Base-by-base conservation (phyloP, 768 basidiomycete genomes). In the Tylopilus balloui region DNA sequence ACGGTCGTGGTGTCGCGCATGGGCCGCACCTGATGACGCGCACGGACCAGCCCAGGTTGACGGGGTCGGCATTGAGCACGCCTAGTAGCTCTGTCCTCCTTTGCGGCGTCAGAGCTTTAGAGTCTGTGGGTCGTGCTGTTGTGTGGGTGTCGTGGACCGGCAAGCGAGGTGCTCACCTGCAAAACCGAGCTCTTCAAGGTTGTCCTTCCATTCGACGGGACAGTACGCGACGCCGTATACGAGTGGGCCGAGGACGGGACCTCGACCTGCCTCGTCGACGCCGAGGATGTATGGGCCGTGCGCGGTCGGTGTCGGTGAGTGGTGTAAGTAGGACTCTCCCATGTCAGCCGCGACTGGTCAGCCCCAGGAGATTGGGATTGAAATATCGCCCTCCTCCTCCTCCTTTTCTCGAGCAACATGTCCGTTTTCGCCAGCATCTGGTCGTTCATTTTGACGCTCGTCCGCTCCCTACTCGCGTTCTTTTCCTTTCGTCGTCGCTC, bases 191-290 rank as follows among this genome's bases (percentile, higher is more conserved):
- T 74, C 66, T 43, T 91, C 84, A 47, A 99, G 69, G 13, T 80
- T 67, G 3, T 85, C 80, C 54, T 83, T 74, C 69, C 89, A 97
- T 20, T 83, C 73, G 4, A 75, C 75, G 3, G 92, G 89, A 59
- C 95, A 98, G 62, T 92, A 97, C 0, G 96, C 94, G 21, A 95
- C 83, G 7, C 89, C 95, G 61, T 99, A 98, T 0, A 99, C 96
- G 51, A 98, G 79, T 0, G 96, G 96, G 1, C 94, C 95, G 0
- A 99, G 73, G 2, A 95, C 95, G 19, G 95, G 96, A 0, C 96
- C 96, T 47, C 96, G 77, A 0, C 96, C 96, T 0, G 96, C 96
- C 66, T 99, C 96, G 67, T 99, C 96, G n/a, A 99, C 93, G 20
- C 96, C 96, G 42, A 99, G 84, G 42, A 97, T 90, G 71, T 94